Conservation (phyloP, 2,329 filamentous ascomycete species). For the Phialophora verrucosa region DNA sequence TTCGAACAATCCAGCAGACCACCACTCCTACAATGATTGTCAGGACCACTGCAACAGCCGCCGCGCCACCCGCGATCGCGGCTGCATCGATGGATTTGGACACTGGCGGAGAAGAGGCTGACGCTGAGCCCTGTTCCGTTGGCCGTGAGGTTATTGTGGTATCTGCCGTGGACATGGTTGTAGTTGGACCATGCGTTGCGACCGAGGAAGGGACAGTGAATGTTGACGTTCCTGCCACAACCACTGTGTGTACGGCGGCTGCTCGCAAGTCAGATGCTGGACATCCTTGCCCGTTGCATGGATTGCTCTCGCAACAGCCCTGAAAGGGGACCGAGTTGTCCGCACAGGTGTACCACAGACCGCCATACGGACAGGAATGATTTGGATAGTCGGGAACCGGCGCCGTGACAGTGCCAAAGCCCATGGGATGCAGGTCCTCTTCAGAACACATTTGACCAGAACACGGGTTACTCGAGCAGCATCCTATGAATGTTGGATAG, state of each 20-base stretch:
- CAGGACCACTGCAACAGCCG: constrained; percentile 19
- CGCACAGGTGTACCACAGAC: constrained; percentile 32
- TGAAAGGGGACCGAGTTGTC: constrained; percentile 27
- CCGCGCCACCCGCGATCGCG: constrained; percentile 24
- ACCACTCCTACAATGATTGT: constrained; percentile 13
- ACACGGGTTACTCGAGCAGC: constrained; percentile 41
- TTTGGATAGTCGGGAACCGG: constrained; percentile 31
- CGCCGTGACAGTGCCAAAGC: constrained; percentile 25
- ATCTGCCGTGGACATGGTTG: background rate
- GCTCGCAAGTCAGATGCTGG: constrained; percentile 20
- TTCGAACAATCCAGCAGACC: constrained; percentile 20
- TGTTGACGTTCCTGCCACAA: constrained; percentile 28
- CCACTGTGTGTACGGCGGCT: constrained; percentile 27
- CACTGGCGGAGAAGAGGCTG: background rate
- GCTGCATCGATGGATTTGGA: constrained; percentile 15
- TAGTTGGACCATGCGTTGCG: constrained; percentile 16
- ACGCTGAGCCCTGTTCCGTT: constrained; percentile 5
- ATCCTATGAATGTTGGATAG: constrained; percentile 39
- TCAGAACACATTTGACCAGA: constrained; percentile 26
- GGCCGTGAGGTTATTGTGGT: constrained; percentile 3
- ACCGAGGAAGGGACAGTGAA: constrained; percentile 29
- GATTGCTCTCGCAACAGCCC: constrained; percentile 31
- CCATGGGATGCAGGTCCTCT: constrained; percentile 27
- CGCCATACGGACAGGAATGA: constrained; percentile 30
- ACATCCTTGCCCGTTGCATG: constrained; percentile 32